Conservation (phyloP, 352 stramenopile species). For the Pythium oligandrum region DNA sequence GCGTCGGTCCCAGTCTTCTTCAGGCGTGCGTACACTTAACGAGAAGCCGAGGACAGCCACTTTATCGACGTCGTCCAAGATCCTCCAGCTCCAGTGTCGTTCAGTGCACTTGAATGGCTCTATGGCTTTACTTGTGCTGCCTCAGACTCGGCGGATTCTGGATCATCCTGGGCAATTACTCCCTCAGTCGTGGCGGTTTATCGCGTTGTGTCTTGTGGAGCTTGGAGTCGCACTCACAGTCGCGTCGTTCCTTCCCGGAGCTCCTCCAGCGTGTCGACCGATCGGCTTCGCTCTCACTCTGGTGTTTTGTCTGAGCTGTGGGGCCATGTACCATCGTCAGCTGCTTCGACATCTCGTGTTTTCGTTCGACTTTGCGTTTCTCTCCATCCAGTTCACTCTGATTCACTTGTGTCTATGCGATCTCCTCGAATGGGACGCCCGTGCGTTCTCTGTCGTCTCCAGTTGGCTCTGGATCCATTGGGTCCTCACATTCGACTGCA, state of each 20-base stretch:
- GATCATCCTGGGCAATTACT: too few species aligned
- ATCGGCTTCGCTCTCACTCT: background rate
- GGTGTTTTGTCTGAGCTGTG: background rate
- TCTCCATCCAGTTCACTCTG: conserved; percentile 29
- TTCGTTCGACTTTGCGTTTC: conserved; percentile 37
- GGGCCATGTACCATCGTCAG: conserved; percentile 17
- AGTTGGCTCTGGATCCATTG: conserved; percentile 27
- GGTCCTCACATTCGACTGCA: conserved; percentile 25
- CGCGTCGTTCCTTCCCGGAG: background rate
- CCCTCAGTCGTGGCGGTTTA: background rate
- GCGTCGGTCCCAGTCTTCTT: too few species aligned
- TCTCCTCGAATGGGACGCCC: conserved; percentile 25
- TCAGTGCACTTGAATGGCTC: conserved; percentile 8
- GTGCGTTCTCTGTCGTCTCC: conserved; percentile 7
- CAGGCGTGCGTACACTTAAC: too few species aligned
- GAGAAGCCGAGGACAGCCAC: conserved; percentile 1
- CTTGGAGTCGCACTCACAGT: conserved; percentile 4
- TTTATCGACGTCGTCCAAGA: too few species aligned
- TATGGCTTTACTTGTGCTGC: too few species aligned
- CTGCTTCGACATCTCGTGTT: conserved; percentile 27
- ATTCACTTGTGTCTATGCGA: conserved; percentile 24
- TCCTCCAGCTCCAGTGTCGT: conserved; percentile 3
- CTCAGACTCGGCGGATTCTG: too few species aligned
- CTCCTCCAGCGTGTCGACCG: background rate
- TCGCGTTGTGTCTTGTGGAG: conserved; percentile 7